Evolutionary conservation across 2,329 filamentous ascomycete species (phyloP), one percentile per base, ranked within the genome.

Genomic region (Fusarium sterilihyphosum): DNA sequence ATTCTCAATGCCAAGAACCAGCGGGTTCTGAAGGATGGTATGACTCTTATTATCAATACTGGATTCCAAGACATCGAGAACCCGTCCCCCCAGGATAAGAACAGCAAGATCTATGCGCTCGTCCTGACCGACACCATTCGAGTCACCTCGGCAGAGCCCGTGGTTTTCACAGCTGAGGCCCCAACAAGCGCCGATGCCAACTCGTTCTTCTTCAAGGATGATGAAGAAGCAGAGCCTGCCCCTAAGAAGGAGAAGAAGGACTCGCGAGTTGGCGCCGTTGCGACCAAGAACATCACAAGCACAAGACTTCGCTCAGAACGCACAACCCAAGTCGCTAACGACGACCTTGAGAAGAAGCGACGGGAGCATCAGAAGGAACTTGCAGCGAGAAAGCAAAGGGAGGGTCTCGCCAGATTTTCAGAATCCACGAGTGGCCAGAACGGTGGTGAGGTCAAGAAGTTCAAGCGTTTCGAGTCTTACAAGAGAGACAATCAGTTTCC

Each of bases 391-490:
- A 98, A 98, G 85, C 95, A 97, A 78, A 92, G 92, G 77, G 93
- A 98, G 78, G 96, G 96, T 60, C 84, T 98, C 31, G 92, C 92
- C 24, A 90, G 94, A 73, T 99, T 97, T 81, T 91, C 94, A 47
- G 94, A 97, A 79, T 93, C 94, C 2, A 95, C 93, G 1, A 93
- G 92, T 67, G 94, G 92, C 66, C 88, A 96, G 73, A 96, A 98
- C 79, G 96, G 96, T 40, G 92, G 92, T n/a, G 93, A 96, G 75
- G 93, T 97, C 82, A 98, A 98, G 88, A 97, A 96, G 85, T 98
- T 99, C 88, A 98, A 98, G 86, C 94, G 95, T 64, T 99, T 98
- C 80, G 96, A 99, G 83, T 99, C 96, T 0, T 99, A 99, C 86
- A 99, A 98, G 87, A 91, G 96, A 70, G 96, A 98, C 82, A 98